These are phyloP conservation scores for Auriculariales sp. DNA, from an alignment of 768 basidiomycete genomes.

Conservation along the genomic window DNA sequence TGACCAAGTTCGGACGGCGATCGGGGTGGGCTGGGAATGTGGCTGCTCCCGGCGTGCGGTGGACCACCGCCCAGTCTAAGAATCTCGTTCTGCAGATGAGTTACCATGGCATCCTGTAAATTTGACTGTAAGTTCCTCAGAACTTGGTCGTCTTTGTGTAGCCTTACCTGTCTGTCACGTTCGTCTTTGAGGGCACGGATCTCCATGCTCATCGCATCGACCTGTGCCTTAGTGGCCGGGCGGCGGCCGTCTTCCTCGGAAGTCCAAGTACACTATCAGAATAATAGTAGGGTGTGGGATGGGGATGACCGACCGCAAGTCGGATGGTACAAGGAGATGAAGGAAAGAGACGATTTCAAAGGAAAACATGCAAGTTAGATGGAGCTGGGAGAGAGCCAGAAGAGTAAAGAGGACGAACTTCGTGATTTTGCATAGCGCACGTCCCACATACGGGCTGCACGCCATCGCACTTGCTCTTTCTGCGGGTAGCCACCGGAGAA, in stretches of 20 bases:
- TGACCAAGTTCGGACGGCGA: too few relatives aligned
- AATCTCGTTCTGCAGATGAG: neutral
- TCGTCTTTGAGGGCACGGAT: neutral
- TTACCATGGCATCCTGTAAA: neutral
- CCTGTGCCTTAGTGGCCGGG: neutral
- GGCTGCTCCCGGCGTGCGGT: neutral
- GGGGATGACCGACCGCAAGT: too few relatives aligned
- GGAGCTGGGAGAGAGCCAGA: neutral
- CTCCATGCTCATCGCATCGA: neutral
- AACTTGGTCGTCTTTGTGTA: neutral
- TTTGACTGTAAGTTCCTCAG: too few relatives aligned
- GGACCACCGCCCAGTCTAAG: neutral
- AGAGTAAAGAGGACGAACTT: conserved; percentile 4
- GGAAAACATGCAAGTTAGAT: neutral
- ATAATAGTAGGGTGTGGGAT: too few relatives aligned
- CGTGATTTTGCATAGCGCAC: conserved; percentile 14
- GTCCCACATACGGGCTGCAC: conserved; percentile 16
- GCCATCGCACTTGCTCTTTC: conserved; percentile 21
- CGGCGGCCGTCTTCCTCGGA: neutral
- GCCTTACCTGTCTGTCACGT: neutral
- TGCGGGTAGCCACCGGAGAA: too few relatives aligned
- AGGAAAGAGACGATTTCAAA: too few relatives aligned
- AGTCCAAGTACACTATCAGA: neutral
- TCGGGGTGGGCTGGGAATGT: neutral
- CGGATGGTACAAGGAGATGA: too few relatives aligned